Percentiles rank a stretch among this genome's conserved stretches.
These are phyloP conservation scores for Sphagnum tenellum DNA, from an alignment of 225 moss, liverwort and hornwort species.

Conservation along the genomic window DNA sequence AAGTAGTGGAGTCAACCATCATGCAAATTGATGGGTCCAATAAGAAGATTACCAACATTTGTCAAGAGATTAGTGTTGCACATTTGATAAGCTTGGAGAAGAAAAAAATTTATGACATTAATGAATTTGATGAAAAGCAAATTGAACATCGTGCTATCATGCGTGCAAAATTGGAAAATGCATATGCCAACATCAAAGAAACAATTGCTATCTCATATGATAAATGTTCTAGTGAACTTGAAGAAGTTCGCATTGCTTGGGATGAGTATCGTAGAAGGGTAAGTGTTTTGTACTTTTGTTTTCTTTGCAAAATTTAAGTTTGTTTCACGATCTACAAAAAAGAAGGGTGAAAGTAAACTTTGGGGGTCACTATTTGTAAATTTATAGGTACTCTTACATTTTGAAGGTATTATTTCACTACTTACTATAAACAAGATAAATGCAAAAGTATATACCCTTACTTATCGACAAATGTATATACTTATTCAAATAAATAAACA, in stretches of 20 bases:
- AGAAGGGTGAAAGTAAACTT: no score
- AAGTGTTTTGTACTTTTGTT: neutral
- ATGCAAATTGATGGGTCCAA: constrained; percentile 51
- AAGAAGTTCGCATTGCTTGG: constrained; percentile 68
- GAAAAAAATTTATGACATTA: constrained; percentile 59
- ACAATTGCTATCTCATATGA: constrained; percentile 49
- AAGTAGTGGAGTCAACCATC: constrained; percentile 56
- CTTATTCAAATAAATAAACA: no score
- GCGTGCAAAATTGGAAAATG: constrained; percentile 37
- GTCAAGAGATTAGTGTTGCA: constrained; percentile 30
- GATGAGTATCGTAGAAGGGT: constrained; percentile 63
- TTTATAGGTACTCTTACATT: no score
- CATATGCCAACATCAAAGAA: constrained; percentile 37
- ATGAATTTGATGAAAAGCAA: constrained; percentile 60
- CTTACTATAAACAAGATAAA: no score
- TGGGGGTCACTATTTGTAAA: no score
- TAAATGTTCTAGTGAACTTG: constrained; percentile 67
- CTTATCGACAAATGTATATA: no score
- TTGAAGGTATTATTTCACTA: no score
- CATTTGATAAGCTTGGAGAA: constrained; percentile 52
- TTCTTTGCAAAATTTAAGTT: no score
- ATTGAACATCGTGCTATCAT: constrained; percentile 25
- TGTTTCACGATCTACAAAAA: no score
- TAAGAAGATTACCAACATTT: constrained; percentile 41
- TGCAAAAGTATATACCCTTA: no score